phyloP scores from a whole-genome alignment of 768 basidiomycete species.

The Dacryopinax primogenitus region DNA sequence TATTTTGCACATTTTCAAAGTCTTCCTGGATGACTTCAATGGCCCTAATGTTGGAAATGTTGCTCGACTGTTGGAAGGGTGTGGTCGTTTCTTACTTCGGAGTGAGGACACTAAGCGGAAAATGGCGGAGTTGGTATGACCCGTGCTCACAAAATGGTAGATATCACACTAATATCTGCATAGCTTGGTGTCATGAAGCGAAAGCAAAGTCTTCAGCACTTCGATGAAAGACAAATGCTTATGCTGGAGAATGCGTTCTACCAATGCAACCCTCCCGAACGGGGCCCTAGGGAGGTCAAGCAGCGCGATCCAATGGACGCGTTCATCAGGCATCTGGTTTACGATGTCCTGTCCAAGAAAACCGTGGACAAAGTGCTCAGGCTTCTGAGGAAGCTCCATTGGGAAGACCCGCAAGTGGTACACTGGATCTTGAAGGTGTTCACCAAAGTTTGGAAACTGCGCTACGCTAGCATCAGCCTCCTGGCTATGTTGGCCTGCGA shows the following conservation, averaged over 20 bases:
- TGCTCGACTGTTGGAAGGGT: slow-evolving; percentile 80
- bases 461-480: slow-evolving; percentile 75
- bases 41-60: slow-evolving; percentile 89
- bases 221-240: slow-evolving; percentile 80
- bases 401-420: slow-evolving; percentile 63
- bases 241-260: slow-evolving; percentile 97
- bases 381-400: slow-evolving; percentile 83
- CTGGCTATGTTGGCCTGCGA: slow-evolving; percentile 93
- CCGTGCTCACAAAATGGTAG: neutral
- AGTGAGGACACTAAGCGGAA: slow-evolving; percentile 77
- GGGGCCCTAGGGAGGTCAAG: slow-evolving; percentile 73
- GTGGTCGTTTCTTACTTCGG: slow-evolving; percentile 80
- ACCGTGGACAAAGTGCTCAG: slow-evolving; percentile 94
- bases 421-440: slow-evolving; percentile 70
- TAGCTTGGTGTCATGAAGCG: slow-evolving; percentile 89
- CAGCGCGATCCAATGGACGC: slow-evolving; percentile 73
- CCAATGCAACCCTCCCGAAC: slow-evolving; percentile 97
- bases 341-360: slow-evolving; percentile 82
- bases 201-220: slow-evolving; percentile 84
- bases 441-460: slow-evolving; percentile 97
- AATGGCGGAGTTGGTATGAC: slow-evolving; percentile 71
- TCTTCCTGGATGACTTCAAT: slow-evolving; percentile 88
- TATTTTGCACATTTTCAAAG: slow-evolving; percentile 92
- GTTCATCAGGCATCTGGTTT: slow-evolving; percentile 93
- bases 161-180: neutral